These are phyloP conservation scores for Dendrobium catenatum DNA, from an alignment of 106 monocot species.

Conservation along the genomic window DNA sequence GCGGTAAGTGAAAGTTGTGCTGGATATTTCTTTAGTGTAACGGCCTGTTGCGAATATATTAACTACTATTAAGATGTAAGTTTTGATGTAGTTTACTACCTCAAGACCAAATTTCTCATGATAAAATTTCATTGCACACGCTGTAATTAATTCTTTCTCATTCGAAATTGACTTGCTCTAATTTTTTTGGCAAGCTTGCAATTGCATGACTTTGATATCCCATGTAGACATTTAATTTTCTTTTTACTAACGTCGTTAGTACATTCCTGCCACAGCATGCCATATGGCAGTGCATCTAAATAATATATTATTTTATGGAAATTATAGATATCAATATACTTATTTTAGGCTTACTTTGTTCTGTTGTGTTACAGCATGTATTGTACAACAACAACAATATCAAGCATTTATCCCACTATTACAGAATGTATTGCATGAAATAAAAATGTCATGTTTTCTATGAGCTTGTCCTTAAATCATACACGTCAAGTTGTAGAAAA, in stretches of 20 bases:
- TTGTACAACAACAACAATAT: no score
- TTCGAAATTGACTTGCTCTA: background rate
- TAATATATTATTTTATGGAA: no score
- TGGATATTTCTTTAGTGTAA: conserved; percentile 69
- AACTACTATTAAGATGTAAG: background rate
- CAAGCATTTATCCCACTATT: no score
- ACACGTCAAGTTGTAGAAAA: no score
- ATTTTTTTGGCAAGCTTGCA: background rate
- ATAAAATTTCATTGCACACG: background rate
- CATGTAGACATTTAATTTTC: background rate
- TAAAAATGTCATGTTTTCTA: no score
- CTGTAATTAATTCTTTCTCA: background rate
- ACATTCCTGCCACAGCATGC: background rate
- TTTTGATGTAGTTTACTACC: background rate
- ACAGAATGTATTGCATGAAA: no score
- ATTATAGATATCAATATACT: no score
- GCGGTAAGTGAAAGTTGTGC: conserved; percentile 86
- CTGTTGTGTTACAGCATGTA: no score
- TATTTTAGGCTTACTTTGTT: background rate
- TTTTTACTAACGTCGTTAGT: no score
- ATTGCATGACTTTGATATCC: background rate
- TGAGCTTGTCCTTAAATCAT: no score
- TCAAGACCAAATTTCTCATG: background rate
- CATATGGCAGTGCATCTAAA: background rate
- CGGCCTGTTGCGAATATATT: conserved; percentile 32